These are phyloP conservation scores for Russula emetica DNA, from an alignment of 768 basidiomycete genomes.

Conservation along the genomic window DNA sequence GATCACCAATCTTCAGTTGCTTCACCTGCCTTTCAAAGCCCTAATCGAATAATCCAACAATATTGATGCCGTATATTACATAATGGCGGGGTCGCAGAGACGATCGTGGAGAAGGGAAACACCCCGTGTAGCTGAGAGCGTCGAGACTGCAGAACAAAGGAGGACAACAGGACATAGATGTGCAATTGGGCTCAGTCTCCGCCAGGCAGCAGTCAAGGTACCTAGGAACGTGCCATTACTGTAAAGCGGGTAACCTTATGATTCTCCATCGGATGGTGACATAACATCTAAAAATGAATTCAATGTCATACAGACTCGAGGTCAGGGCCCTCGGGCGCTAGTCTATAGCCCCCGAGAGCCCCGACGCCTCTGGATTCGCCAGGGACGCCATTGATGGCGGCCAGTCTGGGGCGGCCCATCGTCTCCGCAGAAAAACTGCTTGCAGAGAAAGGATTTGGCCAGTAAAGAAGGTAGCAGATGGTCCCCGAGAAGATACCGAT, in stretches of 20 bases:
- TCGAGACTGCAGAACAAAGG: background rate
- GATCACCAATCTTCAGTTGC: constrained; percentile 38
- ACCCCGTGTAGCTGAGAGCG: background rate
- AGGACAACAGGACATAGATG: background rate
- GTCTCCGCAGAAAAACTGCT: constrained; percentile 35
- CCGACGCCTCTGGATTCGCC: constrained; percentile 28
- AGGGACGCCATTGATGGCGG: constrained; percentile 37
- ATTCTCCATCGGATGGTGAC: background rate
- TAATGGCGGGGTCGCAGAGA: background rate
- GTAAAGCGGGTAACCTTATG: background rate
- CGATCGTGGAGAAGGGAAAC: background rate
- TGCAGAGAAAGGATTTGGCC: constrained; percentile 57
- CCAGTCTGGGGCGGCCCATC: constrained; percentile 40
- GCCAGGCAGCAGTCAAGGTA: background rate
- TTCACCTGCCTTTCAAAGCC: constrained; percentile 34
- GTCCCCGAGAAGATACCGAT: constrained; percentile 51
- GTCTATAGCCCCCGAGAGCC: constrained; percentile 50
- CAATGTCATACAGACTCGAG: constrained; percentile 8
- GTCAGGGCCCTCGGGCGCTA: constrained; percentile 29
- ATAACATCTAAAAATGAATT: background rate
- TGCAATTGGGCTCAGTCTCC: background rate
- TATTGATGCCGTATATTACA: background rate
- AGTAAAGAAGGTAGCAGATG: constrained; percentile 56
- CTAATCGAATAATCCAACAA: constrained; percentile 29
- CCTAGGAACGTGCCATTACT: background rate